Evolutionary conservation across 139 green algal genomes (phyloP), one percentile per base, ranked within the genome.

Genomic region (Tetraselmis striata): DNA sequence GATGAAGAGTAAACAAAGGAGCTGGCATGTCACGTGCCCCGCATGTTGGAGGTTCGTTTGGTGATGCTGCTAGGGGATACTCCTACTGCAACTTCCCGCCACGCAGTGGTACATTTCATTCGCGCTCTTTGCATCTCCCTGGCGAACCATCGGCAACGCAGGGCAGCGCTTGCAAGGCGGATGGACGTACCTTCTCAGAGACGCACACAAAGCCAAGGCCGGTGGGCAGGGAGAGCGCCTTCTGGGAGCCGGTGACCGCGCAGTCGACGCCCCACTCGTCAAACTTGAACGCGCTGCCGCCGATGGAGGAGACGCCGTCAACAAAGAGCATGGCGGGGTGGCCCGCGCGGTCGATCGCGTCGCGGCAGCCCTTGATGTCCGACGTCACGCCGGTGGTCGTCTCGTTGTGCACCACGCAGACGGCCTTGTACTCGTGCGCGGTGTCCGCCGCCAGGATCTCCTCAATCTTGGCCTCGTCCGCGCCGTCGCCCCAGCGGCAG

Each of bases 341-440:
- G 59, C 75, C 82, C 1, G 82, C 85, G 0, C 83, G 86, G 80
- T 98, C 92, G 89, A 98, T 94, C 0, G 90, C 91, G 28, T 90
- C 77, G 31, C 91, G 84, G 31, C 88, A 83, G 89, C 87, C 80
- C 59, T 29, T 86, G 31, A 98, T 91, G 88, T 98, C 92, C 28
- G 85, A 92, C 24, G 95, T 98, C 24, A 97, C 92, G 59, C 89
- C 96, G 18, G 96, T 99, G 2, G 96, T 95, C 0, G 96, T 99
- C 88, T 99, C 96, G 82, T 99, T 99, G 91, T 99, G 96, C 28
- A 98, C 96, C 2, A 98, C 93, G 30, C 86, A 92, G 59, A 98
- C 96, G 2, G 95, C 95, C 88, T 98, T 98, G 88, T 98, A 96
- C 82, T 95, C 92, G 83, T 95, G 93, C 28, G 87, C 84, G 1